phyloP scores from a whole-genome alignment of 2,329 filamentous ascomycete genomes.

The Talaromyces sp. region DNA sequence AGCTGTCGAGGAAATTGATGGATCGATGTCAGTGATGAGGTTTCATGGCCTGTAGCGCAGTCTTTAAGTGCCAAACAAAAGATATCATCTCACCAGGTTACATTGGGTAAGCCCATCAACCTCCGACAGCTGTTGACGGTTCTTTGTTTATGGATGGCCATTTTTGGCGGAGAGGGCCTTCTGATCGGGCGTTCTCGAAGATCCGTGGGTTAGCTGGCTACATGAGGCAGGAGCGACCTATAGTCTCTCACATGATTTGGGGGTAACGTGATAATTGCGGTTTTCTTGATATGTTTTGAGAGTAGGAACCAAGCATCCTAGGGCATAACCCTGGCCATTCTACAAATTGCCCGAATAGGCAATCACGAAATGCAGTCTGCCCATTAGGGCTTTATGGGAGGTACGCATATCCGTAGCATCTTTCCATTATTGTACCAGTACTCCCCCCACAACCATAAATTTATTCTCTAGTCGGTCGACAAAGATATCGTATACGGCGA shows the following conservation, averaged over 20 bases:
- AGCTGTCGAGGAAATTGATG: background rate
- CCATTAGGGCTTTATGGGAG: too few species aligned
- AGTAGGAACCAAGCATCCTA: too few species aligned
- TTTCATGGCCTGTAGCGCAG: background rate
- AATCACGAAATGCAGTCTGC: too few species aligned
- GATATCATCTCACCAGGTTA: background rate
- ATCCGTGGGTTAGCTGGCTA: background rate
- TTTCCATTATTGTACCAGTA: too few species aligned
- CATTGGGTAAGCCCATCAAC: background rate
- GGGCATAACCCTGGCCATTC: too few species aligned
- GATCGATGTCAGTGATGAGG: background rate
- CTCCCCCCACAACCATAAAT: too few species aligned
- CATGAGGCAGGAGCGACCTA: background rate
- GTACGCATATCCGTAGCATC: too few species aligned
- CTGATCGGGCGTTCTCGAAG: background rate
- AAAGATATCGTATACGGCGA: too few species aligned
- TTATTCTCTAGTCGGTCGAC: too few species aligned
- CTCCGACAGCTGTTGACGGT: background rate
- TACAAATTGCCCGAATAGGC: too few species aligned
- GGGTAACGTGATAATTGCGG: slow-evolving; percentile 1
- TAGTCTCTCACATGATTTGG: slow-evolving; percentile 7
- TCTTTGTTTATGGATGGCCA: background rate
- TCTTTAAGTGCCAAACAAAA: background rate
- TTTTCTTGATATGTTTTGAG: too few species aligned
- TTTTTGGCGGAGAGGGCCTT: background rate